Base-by-base conservation (phyloP, 2,329 filamentous ascomycete genomes). In the Graphilbum fragrans region DNA sequence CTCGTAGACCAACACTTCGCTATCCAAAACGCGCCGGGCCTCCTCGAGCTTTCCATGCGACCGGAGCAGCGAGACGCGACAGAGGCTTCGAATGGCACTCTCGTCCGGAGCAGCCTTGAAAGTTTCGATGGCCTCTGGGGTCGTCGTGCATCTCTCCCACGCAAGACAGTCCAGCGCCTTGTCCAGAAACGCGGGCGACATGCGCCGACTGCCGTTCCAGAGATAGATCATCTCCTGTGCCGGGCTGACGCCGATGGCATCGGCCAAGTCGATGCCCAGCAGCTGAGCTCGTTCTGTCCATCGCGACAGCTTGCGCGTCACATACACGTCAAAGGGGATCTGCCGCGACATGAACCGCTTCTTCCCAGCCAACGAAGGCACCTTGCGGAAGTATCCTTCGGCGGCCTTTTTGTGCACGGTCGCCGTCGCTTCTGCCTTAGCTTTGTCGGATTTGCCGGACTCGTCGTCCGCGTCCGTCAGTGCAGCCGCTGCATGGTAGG, bases 181-280 rank as follows among this genome's bases (percentile, higher is more conserved):
- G 37, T 81, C 65, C 14, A 94, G 65, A 45, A 90, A 74, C 0
- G 63, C 62, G 1, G 62, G 52, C 2, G 72, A 66, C 85, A 94
- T 93, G 41, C 86, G 77, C 60, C 85, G 90, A 51, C 77, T 78
- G 1, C 88, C 90, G 54, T 86, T 88, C 88, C 88, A 96, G 52
- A 96, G 77, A 58, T 90, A 94, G 12, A 83, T 80, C 82, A 96
- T 94, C 64, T 96, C 92, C 53, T 87, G 76, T 1, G 86, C 67
- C 0, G 92, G 92, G 45, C 80, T 83, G 3, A 85, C 70, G 0
- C 87, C 87, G 9, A 93, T 69, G 0, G 83, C 87, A 51, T 96
- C 90, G 2, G 82, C 72, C 4, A 95, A 66, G 37, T 80, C 73
- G 25, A 86, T 61, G 2, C 71, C 67, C 59, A 79, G 73, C 36